phyloP scores from a whole-genome alignment of 73 alveolate species.

The Paramecium primaurelia region DNA sequence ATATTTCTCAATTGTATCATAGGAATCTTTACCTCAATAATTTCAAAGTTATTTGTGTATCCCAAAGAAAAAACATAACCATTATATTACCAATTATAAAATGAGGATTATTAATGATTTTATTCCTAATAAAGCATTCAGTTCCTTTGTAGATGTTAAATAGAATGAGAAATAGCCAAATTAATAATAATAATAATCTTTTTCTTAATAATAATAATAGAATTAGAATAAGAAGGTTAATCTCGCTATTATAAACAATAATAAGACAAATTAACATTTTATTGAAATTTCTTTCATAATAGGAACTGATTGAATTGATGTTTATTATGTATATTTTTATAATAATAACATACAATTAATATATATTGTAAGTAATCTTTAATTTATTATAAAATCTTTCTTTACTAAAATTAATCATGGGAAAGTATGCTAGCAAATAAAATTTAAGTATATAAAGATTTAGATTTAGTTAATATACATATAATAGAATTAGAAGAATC shows the following conservation, averaged over 20 bases:
- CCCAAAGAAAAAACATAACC: background rate
- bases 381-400: no score
- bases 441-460: background rate
- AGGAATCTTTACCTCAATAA: background rate
- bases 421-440: no score
- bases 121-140: background rate
- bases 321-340: background rate
- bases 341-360: background rate
- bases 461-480: background rate
- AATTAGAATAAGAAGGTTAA: background rate
- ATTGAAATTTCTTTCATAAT: background rate
- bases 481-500: background rate
- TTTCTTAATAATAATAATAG: background rate
- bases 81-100: background rate
- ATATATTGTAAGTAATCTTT: no score
- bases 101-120: background rate
- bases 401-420: no score
- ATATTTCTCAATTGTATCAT: background rate
- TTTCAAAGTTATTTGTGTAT: background rate
- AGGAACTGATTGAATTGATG: background rate
- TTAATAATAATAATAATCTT: background rate
- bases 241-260: background rate
- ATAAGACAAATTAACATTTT: background rate
- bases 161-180: background rate
- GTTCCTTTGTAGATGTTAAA: constrained; percentile 1